Evolutionary conservation across 2,329 filamentous ascomycete genomes (phyloP), one percentile per base, ranked within the genome.

Genomic region (Colletotrichum abscissum): DNA sequence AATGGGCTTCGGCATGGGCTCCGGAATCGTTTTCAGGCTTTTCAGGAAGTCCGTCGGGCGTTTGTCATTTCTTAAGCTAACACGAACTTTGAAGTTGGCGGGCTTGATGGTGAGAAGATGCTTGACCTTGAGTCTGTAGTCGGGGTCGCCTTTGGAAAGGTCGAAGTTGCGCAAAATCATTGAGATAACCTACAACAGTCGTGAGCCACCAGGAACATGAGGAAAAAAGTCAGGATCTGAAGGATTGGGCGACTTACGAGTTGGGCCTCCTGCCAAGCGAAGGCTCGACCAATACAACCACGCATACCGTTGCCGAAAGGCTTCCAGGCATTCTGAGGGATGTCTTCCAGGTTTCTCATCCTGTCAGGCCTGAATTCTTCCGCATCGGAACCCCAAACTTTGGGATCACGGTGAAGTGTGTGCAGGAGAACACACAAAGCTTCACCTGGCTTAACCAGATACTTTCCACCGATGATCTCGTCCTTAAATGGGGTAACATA

Each of bases 211-310:
- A 0, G 90, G 87, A 33, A 93, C 88, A 68, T 42, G 38, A 90
- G 79, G 64, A 85, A 82, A 75, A 94, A 89, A 75, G 93, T 87
- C 80, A 94, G 93, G 75, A 90, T 92, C 76, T 93, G 92, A 62
- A 94, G 82, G 8, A 93, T 77, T 75, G 92, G 86, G 0, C 89
- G 88, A 3, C 79, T 76, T 42, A 78, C 77, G 12, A 89, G 79
- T 4, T 88, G 76, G 6, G 84, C 83, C 70, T 89, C 88, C 77
- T 89, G 88, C 85, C 85, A 88, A 0, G 87, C 87, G 69, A 90
- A 89, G 0, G 86, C 81, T 3, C 87, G 80, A 2, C 88, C 88
- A 33, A 89, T 89, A 69, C 88, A 90, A 7, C 79, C 86, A 42
- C 88, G 81, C 76, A 85, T 81, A 0, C 87, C 88, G 22, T 85